Evolutionary conservation across 345 rosid genomes (phyloP).

Genomic region (Populus ilicifolia): DNA sequence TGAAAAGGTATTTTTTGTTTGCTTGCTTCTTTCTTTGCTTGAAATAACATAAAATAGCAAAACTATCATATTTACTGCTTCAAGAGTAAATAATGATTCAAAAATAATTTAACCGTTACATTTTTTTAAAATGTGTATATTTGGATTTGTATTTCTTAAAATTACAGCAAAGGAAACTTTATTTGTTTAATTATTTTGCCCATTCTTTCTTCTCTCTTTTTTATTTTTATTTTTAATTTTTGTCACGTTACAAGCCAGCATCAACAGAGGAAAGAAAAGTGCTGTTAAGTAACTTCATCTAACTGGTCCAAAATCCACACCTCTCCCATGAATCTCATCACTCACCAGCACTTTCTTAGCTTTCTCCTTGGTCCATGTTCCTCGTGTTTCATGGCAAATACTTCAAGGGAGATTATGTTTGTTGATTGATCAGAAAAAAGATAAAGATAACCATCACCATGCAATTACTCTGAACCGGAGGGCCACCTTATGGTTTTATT

Average conservation of each 20-base stretch:
- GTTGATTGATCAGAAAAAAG: neutral
- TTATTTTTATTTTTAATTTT: too few relatives aligned
- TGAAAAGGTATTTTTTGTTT: too few relatives aligned
- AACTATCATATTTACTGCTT: too few relatives aligned
- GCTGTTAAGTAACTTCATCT: neutral
- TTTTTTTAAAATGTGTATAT: too few relatives aligned
- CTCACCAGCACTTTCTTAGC: neutral
- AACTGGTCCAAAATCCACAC: slow-evolving; percentile 2
- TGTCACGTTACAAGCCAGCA: slow-evolving; percentile 14
- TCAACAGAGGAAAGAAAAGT: neutral
- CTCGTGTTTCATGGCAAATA: neutral
- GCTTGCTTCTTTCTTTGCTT: too few relatives aligned
- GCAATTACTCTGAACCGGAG: neutral
- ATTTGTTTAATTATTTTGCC: neutral
- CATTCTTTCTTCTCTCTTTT: too few relatives aligned
- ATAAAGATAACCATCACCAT: too few relatives aligned
- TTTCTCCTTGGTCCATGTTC: neutral
- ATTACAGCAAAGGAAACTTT: too few relatives aligned
- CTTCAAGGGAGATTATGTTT: neutral
- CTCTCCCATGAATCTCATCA: slow-evolving; percentile 7
- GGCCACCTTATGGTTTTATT: neutral
- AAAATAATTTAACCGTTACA: too few relatives aligned
- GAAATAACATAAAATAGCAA: too few relatives aligned
- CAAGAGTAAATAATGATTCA: too few relatives aligned
- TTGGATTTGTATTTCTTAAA: too few relatives aligned